A percentile compares a stretch with the other conserved stretches of the same genome.
These are phyloP conservation scores for Fusarium poae DNA, from an alignment of 2,329 filamentous ascomycete species.

Conservation along the genomic window DNA sequence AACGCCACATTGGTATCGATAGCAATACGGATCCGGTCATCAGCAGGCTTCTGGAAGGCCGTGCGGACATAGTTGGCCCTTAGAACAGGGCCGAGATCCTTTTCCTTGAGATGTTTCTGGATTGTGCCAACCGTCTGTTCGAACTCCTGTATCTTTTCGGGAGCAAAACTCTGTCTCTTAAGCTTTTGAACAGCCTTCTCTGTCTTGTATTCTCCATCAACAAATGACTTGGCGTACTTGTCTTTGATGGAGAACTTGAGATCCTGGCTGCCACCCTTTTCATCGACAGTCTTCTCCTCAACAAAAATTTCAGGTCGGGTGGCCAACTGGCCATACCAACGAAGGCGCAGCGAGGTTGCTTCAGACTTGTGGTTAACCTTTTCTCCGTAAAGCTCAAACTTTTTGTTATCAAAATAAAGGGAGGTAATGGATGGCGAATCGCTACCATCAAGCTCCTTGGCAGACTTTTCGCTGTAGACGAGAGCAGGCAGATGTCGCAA, in stretches of 20 bases:
- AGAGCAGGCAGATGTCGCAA: conserved; percentile 90
- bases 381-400: conserved; percentile 86
- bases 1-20: conserved; percentile 94
- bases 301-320: conserved; percentile 83
- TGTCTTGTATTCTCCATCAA: conserved; percentile 89
- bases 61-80: conserved; percentile 94
- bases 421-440: conserved; percentile 94
- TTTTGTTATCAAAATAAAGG: conserved; percentile 91
- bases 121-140: conserved; percentile 80
- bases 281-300: conserved; percentile 88
- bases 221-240: conserved; percentile 90
- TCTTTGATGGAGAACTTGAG: conserved; percentile 88
- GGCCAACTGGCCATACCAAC: conserved; percentile 91
- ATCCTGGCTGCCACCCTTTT: conserved; percentile 82
- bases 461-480: conserved; percentile 89
- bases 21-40: conserved; percentile 90
- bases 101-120: conserved; percentile 81
- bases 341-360: conserved; percentile 84
- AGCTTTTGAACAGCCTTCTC: conserved; percentile 92
- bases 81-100: conserved; percentile 84
- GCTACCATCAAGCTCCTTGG: conserved; percentile 83
- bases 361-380: conserved; percentile 84
- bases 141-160: conserved; percentile 75
- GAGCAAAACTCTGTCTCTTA: conserved; percentile 78
- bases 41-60: conserved; percentile 95